Percentiles rank a stretch among this genome's conserved stretches.
Conservation (phyloP, 2,329 filamentous ascomycete species). For the Mycosphaerelloides madeirae region DNA sequence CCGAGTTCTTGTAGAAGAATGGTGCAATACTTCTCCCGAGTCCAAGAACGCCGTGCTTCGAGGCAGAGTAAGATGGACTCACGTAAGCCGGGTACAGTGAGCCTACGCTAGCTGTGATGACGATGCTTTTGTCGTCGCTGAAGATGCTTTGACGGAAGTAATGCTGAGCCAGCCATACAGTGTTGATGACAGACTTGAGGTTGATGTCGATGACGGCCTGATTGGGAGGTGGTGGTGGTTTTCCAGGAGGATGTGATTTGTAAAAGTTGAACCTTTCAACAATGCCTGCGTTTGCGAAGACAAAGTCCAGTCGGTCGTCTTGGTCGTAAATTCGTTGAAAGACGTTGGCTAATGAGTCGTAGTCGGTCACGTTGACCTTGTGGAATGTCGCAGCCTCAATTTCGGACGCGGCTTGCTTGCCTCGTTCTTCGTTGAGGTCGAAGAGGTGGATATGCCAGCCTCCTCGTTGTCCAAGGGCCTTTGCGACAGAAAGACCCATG, state of each 20-base stretch:
- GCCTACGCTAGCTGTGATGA: conserved; percentile 40
- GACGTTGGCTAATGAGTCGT: conserved; percentile 30
- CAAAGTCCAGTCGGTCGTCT: conserved; percentile 39
- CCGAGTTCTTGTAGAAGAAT: conserved; percentile 28
- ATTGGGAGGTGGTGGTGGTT: conserved; percentile 27
- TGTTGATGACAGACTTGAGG: conserved; percentile 38
- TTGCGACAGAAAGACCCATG: conserved; percentile 42
- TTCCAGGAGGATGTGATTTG: conserved; percentile 19
- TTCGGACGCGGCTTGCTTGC: conserved; percentile 16
- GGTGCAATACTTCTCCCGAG: conserved; percentile 45
- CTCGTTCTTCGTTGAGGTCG: conserved; percentile 33
- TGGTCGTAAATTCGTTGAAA: conserved; percentile 38
- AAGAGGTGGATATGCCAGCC: conserved; percentile 40
- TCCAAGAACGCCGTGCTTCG: conserved; percentile 51
- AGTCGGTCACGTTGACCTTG: conserved; percentile 37
- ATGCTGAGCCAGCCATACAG: conserved; percentile 36
- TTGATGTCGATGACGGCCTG: conserved; percentile 40
- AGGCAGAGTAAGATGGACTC: conserved; percentile 52
- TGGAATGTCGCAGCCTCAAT: conserved; percentile 36
- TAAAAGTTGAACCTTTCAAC: conserved; percentile 37
- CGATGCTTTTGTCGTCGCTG: conserved; percentile 42
- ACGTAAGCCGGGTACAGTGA: conserved; percentile 41
- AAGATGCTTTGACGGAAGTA: conserved; percentile 39
- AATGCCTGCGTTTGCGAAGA: conserved; percentile 54
- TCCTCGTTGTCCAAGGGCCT: conserved; percentile 34